Evolutionary conservation across 2,329 filamentous ascomycete species (phyloP), one percentile per base, ranked within the genome.

Genomic region (Blastomyces emzantsi): DNA sequence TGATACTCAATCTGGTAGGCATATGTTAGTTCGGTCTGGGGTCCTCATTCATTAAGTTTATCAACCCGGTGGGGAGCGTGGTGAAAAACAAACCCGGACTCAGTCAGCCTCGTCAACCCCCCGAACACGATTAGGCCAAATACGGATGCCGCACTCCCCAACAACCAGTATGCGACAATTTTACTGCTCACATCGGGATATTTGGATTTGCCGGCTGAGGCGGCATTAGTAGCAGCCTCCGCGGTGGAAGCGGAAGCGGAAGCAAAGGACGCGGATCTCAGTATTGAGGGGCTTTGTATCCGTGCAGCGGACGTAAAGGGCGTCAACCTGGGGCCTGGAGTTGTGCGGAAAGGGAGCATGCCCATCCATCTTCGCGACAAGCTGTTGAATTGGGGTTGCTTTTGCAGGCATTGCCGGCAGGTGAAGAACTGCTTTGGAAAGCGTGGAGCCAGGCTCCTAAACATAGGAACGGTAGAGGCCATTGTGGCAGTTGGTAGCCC

Each of bases 61-160:
- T 43, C 49, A 51, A 43, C 13, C 25, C 25, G 11, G 30, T 47
- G 13, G 3, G 11, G 17, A 25, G 39, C 49, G 15, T 13, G 33
- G 41, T 25, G 33, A 57, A 43, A 30, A 52, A 66, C 80, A 68
- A 83, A 96, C 92, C 92, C 94, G 69, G 94, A 99, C 78, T 99
- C 94, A 3, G 94, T 99, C 69, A 99, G 82, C 64, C 94, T 83
- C 39, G 94, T 99, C 69, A 99, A 81, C 6, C 94, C 94, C 64
- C 94, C 94, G 76, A 95, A 96, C 55, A 99, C 85, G 61, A 99
- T 92, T 71, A 99, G 96, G 65, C 94, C 94, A 77, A 97, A 99
- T 61, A 97, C 94, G 74, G 91, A 95, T 54, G 85, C 89, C 0
- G 94, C 92, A 70, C 92, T 97, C 57, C 87, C 93, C 63, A 99